Conservation (phyloP, 805 yeast genomes). For the Cyberlindnera maclurae region DNA sequence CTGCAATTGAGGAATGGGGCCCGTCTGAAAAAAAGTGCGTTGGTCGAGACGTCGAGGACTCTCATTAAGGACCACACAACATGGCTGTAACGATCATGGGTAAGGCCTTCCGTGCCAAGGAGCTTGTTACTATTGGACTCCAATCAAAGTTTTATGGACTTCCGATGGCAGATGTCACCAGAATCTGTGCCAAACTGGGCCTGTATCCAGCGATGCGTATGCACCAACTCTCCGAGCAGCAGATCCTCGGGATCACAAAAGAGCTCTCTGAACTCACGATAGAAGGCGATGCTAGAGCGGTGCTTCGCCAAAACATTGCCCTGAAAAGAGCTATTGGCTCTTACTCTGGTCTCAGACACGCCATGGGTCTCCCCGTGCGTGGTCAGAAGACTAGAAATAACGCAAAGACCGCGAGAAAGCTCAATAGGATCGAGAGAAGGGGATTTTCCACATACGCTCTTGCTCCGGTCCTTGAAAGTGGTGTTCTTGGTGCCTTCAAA, state of each 20-base stretch:
- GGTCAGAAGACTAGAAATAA: constrained; percentile 93
- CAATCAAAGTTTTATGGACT: constrained; percentile 81
- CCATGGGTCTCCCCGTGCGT: constrained; percentile 69
- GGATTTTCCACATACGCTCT: constrained; percentile 24
- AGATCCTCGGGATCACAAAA: constrained; percentile 77
- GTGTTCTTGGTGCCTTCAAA: constrained; percentile 19
- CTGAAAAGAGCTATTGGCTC: constrained; percentile 77
- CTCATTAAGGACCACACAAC: not conserved
- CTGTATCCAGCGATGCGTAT: constrained; percentile 90
- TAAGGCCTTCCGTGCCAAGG: constrained; percentile 25
- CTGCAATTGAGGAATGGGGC: not conserved
- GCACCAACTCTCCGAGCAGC: constrained; percentile 87
- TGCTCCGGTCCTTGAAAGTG: constrained; percentile 4
- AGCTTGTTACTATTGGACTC: constrained; percentile 46
- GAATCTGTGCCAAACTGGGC: constrained; percentile 80
- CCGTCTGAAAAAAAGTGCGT: not conserved
- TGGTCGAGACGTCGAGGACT: not conserved
- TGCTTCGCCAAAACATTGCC: constrained; percentile 69
- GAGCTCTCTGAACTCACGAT: constrained; percentile 78
- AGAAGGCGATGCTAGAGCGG: constrained; percentile 72
- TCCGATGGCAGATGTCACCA: constrained; percentile 66
- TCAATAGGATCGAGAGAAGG: constrained; percentile 70
- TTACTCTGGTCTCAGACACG: constrained; percentile 85
- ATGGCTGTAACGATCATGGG: constrained; percentile 25
- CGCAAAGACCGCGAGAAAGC: constrained; percentile 81